Evolutionary conservation across 2,329 filamentous ascomycete genomes (phyloP).

Genomic region (Paracorniculantispora psalliotae): DNA sequence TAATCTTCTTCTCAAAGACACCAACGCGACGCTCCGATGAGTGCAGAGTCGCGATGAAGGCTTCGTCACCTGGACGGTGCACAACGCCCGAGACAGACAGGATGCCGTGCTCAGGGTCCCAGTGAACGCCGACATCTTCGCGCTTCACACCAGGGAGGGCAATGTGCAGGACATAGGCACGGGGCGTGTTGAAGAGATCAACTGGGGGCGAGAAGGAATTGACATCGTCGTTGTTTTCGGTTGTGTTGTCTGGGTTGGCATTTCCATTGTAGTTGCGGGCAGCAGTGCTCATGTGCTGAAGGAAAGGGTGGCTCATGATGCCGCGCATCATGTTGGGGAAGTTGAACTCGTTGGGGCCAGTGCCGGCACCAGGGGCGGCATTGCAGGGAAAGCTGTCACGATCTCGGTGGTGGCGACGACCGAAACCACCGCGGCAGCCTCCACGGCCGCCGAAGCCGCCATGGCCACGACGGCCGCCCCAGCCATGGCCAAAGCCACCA

Average conservation of each 20-base stretch:
- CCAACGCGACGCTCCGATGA: conserved; percentile 67
- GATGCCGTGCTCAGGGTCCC: conserved; percentile 62
- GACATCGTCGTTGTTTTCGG: conserved; percentile 20
- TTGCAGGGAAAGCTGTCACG: conserved; percentile 7
- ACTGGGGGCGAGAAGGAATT: conserved; percentile 58
- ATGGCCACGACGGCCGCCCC: conserved; percentile 19
- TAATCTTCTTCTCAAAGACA: conserved; percentile 66
- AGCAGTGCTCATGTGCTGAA: conserved; percentile 37
- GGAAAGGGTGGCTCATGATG: conserved; percentile 37
- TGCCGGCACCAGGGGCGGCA: conserved; percentile 22
- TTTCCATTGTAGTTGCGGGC: conserved; percentile 23
- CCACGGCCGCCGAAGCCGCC: conserved; percentile 13
- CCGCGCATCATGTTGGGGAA: conserved; percentile 35
- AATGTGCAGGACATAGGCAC: conserved; percentile 65
- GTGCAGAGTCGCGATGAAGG: conserved; percentile 58
- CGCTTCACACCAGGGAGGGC: conserved; percentile 76
- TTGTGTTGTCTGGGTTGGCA: conserved; percentile 8
- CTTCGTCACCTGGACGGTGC: conserved; percentile 66
- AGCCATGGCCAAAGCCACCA: conserved; percentile 18
- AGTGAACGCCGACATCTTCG: conserved; percentile 71
- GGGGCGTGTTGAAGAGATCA: conserved; percentile 68
- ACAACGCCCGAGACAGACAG: conserved; percentile 68
- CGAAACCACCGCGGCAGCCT: conserved; percentile 17
- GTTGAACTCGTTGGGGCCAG: conserved; percentile 29
- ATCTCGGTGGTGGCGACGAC: conserved; percentile 1